These are phyloP conservation scores for Exophiala phaeomuriformis DNA, from an alignment of 2,329 filamentous ascomycete genomes.

Conservation along the genomic window DNA sequence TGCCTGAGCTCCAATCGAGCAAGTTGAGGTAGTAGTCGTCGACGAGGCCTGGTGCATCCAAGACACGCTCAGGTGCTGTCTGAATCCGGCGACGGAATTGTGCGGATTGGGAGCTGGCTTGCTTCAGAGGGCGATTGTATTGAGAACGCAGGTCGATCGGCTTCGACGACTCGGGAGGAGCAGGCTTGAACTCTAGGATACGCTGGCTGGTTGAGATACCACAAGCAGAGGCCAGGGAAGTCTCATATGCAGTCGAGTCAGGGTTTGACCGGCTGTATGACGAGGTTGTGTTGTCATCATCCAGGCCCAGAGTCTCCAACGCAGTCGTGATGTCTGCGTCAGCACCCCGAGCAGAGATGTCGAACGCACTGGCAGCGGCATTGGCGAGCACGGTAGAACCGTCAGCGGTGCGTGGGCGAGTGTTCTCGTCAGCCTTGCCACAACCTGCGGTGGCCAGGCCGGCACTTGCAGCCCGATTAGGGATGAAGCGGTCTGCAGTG, in stretches of 20 bases:
- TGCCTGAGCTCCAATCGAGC: constrained; percentile 94
- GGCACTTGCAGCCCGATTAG: constrained; percentile 84
- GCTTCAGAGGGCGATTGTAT: constrained; percentile 92
- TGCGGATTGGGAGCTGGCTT: constrained; percentile 63
- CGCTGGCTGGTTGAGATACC: constrained; percentile 89
- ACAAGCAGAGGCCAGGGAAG: constrained; percentile 81
- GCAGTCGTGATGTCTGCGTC: constrained; percentile 72
- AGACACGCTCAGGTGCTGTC: constrained; percentile 88
- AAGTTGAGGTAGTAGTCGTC: constrained; percentile 99
- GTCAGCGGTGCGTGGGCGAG: constrained; percentile 66
- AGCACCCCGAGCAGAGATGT: constrained; percentile 53
- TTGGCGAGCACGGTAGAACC: constrained; percentile 69
- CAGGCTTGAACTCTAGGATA: constrained; percentile 97
- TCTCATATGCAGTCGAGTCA: constrained; percentile 83
- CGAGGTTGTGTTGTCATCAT: constrained; percentile 58
- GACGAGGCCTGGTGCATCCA: constrained; percentile 90
- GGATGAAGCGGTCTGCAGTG: constrained; percentile 86
- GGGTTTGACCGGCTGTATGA: constrained; percentile 73
- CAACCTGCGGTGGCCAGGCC: constrained; percentile 74
- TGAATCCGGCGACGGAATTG: constrained; percentile 88
- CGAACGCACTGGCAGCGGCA: constrained; percentile 53
- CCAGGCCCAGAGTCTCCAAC: constrained; percentile 70
- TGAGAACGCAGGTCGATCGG: constrained; percentile 95
- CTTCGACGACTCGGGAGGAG: constrained; percentile 95
- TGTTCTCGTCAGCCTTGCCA: constrained; percentile 74